Base-by-base conservation (phyloP, 768 basidiomycete species). In the Collybia mongolica region DNA sequence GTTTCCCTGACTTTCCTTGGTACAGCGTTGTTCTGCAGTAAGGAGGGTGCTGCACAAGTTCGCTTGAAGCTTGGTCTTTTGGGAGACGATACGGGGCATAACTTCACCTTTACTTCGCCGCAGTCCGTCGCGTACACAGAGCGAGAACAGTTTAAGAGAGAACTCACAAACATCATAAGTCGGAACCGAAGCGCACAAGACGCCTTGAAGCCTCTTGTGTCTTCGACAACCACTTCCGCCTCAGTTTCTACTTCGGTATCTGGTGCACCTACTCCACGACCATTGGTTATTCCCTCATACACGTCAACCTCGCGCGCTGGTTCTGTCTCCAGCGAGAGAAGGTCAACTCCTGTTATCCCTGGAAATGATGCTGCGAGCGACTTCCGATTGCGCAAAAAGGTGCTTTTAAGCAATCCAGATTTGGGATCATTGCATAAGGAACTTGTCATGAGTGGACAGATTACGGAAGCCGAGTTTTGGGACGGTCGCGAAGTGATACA, bases 391-490 rank as follows among this genome's bases (percentile, higher is more conserved):
- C 76, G 90, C 43, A 91, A 90, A 66, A 82, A 82, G 49, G 89
- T 97, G 1, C 75, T 98, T 20, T 63, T 90, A 60, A 81, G 81
- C 63, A 86, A 87, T 54, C 81, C 88, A 1, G 90, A 92, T 51
- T 76, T 98, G 48, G 85, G 84, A 17, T 66, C 81, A 9, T 72
- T 99, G 39, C 95, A 98, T 66, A 83, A 84, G 35, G 91, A 96
- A 43, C 81, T 98, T 52, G 97, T 98, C 40, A 82, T 91, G 67
- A 75, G 75, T 23, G 84, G 86, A 8, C 86, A 90, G 55, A 88
- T 99, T 24, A 88, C 87, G 1, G 95, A 98, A 67, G 80, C 83
- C 0, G 97, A 99, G 57, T 99, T 98, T 66, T 98, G 97, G 97
- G 93, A 94, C 53, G 93, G 93, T 26, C 78, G 97, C 62, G 90